These are phyloP conservation scores for Penicillium sp. DNA, from an alignment of 2,329 filamentous ascomycete species.

Conservation along the genomic window DNA sequence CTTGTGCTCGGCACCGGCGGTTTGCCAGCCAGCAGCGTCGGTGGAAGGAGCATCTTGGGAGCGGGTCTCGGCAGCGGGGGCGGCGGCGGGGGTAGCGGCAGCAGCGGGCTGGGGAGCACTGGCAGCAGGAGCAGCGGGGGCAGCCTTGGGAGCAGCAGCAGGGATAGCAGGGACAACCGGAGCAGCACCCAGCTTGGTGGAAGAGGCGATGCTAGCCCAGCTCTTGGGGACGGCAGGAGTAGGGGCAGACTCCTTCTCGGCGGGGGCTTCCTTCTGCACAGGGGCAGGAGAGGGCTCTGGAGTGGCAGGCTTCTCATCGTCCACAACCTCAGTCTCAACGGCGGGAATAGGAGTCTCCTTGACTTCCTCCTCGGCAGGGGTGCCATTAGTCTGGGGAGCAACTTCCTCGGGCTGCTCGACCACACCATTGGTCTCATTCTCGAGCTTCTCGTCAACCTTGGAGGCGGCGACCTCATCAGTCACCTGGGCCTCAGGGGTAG, in stretches of 20 bases:
- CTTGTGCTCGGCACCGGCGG: slow-evolving; percentile 72
- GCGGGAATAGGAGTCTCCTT: slow-evolving; percentile 20
- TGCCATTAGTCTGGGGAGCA: slow-evolving; percentile 38
- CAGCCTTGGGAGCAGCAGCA: slow-evolving; percentile 30
- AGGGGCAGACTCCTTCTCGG: slow-evolving; percentile 53
- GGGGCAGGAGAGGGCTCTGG: slow-evolving; percentile 59
- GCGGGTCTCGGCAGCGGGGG: slow-evolving; percentile 36
- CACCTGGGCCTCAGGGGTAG: slow-evolving; percentile 31
- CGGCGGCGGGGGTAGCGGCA: slow-evolving; percentile 37
- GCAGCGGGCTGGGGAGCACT: slow-evolving; percentile 36
- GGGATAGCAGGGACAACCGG: slow-evolving; percentile 31
- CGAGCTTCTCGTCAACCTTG: slow-evolving; percentile 73
- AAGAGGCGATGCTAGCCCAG: slow-evolving; percentile 63
- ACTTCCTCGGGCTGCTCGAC: slow-evolving; percentile 31
- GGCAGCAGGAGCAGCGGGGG: slow-evolving; percentile 21
- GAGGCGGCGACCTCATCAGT: slow-evolving; percentile 47
- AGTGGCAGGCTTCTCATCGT: slow-evolving; percentile 65
- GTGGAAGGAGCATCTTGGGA: slow-evolving; percentile 77
- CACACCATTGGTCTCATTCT: slow-evolving; percentile 59
- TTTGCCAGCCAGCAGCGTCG: slow-evolving; percentile 78
- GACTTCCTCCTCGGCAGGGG: slow-evolving; percentile 6
- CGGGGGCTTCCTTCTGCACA: slow-evolving; percentile 41
- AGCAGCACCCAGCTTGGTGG: slow-evolving; percentile 40
- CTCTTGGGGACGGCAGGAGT: slow-evolving; percentile 57
- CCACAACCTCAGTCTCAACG: slow-evolving; percentile 42